A percentile compares a stretch with the other conserved stretches of the same genome.
These are phyloP conservation scores for Claviceps maximensis DNA, from an alignment of 2,329 filamentous ascomycete genomes.

Conservation along the genomic window DNA sequence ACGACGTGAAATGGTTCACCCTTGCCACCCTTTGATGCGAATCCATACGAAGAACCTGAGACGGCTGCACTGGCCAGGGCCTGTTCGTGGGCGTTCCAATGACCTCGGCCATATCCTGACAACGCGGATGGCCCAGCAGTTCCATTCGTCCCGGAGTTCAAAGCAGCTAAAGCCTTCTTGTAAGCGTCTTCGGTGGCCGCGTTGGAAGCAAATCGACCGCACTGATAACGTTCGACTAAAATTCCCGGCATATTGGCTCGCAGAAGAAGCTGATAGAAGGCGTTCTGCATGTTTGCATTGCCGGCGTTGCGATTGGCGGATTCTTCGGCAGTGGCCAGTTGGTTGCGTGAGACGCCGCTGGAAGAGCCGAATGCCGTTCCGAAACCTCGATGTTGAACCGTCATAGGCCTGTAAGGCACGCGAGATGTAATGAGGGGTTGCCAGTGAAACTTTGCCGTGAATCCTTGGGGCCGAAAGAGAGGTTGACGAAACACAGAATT, in stretches of 20 bases:
- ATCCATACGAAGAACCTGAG: constrained; percentile 8
- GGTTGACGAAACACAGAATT: constrained; percentile 16
- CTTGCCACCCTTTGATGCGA: constrained; percentile 49
- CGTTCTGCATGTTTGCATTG: constrained; percentile 79
- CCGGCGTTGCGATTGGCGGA: constrained; percentile 84
- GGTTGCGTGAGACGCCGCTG: constrained; percentile 41
- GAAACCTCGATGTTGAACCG: constrained; percentile 16
- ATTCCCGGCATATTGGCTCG: constrained; percentile 91
- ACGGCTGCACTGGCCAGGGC: constrained; percentile 17
- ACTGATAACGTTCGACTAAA: constrained; percentile 78
- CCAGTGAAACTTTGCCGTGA: constrained; percentile 4
- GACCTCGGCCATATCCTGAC: constrained; percentile 12
- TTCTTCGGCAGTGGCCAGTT: constrained; percentile 77
- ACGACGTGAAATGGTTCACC: constrained; percentile 87
- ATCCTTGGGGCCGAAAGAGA: constrained; percentile 11
- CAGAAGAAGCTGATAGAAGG: constrained; percentile 84
- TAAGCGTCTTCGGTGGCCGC: constrained; percentile 66
- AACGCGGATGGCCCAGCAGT: constrained; percentile 12
- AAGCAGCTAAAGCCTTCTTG: constrained; percentile 49
- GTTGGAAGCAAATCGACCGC: constrained; percentile 73
- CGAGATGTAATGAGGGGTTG: constrained; percentile 10
- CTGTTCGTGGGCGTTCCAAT: constrained; percentile 19
- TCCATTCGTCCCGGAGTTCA: constrained; percentile 18
- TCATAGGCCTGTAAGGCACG: constrained; percentile 5
- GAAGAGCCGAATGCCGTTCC: constrained; percentile 24